Base-by-base conservation (phyloP, 768 basidiomycete genomes). In the Phylloporus arenicola region DNA sequence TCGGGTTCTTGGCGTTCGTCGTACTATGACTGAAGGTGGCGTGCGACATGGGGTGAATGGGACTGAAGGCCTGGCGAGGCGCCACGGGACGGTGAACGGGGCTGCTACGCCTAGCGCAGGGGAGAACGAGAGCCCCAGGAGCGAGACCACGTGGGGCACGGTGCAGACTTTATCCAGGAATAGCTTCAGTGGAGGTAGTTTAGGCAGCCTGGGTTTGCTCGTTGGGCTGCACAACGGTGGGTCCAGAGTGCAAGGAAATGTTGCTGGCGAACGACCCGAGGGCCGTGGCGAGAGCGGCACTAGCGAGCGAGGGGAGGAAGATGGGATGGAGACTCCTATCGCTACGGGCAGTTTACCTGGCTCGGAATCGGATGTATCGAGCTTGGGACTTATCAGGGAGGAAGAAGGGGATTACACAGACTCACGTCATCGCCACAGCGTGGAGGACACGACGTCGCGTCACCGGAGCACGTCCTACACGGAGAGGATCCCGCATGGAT, bases 91-190 rank as follows among this genome's bases (percentile, higher is more conserved):
- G 20, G 40, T 33, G 45, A 56, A 41, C 6, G 57, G 56, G 14
- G 27, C 57, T 11, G 49, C 39, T 37, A 51, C 24, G 14, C 57
- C 64, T 1, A 54, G 63, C n/a, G 45, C 43, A 0, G 45, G 48
- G 5, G 61, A 54, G 48, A 22, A 52, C 43, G 65, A 63, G 20
- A 69, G 65, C 9, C 67, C 66, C 10, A 56, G 66, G 47, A 69
- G 66, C 51, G 66, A 63, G 51, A 68, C 68, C 16, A 70, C 68
- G 2, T 70, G 68, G 68, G 68, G 68, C 34, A 70, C 68, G n/a
- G 58, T 68, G 2, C 60, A 55, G 6, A 61, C 70, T 3, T 47
- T 56, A 14, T 57, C 65, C 56, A 20, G 37, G 31, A 45, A 45
- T 37, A 58, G 54, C 45, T 34, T 57, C 38, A 53, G 52, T 31